Base-by-base conservation (phyloP, 768 basidiomycete species). In the Pisolithus orientalis region DNA sequence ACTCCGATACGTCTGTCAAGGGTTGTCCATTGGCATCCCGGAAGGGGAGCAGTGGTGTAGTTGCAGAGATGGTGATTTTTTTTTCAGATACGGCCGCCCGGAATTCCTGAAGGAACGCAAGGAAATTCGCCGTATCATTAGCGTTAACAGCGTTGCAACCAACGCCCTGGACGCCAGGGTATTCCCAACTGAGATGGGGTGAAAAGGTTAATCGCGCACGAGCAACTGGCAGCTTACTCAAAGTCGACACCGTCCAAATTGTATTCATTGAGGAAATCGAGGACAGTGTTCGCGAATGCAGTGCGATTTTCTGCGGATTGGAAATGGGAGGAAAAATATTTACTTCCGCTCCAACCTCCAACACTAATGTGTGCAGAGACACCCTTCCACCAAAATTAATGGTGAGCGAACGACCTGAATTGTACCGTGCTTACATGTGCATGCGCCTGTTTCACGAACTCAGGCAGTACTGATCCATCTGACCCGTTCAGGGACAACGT, bases 61-160 rank as follows among this genome's bases (percentile, higher is more conserved):
- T 85, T 4, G 83, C 83, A 16, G 88, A 83, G 42, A 95, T 70
- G 25, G 81, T 82, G 44, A 90, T 65, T 2, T 78, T 76, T 3
- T 73, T 62, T 0, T 76, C 73, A 1, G 76, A 72, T 7, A 84
- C 69, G 39, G 79, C 70, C 10, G 58, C 54, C 42, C 88, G 82
- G 17, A 95, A 80, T 34, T 79, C 76, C 57, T 84, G 74, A 10
- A 97, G 74, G 73, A 94, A 90, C 4, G 70, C 56, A 38, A 94
- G 78, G 68, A 86, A 89, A 66, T 95, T 94, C 29, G 77, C 70
- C 0, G 84, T 80, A 64, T 98, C 94, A 50, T 75, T 54, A 1
- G 49, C 6, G 21, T 65, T 67, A 53, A 84, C 74, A 0, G 65
- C 65, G 65, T 95, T 96, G 58, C 88, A 88, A 1, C 80, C 80